A percentile compares a stretch with the other conserved stretches of the same genome.
Evolutionary conservation across 495 filamentous ascomycete genomes (phyloP).

Genomic region (Xylaria scruposa): DNA sequence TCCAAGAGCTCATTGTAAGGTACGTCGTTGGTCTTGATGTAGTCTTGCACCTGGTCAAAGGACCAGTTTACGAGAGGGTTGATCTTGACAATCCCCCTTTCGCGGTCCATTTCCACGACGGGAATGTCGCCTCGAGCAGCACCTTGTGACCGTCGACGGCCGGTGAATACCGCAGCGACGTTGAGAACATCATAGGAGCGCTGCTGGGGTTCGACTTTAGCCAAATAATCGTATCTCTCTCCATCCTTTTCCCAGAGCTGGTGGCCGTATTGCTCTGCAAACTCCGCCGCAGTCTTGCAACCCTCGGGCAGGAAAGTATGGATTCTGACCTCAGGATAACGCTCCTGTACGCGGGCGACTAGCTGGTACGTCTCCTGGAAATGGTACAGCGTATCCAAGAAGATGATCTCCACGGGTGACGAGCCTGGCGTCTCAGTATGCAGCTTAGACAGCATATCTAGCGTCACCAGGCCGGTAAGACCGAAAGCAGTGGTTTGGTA

Average conservation of each 20-base stretch:
- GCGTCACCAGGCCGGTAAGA: slow-evolving; percentile 84
- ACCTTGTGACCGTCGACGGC: slow-evolving; percentile 85
- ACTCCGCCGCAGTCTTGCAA: slow-evolving; percentile 69
- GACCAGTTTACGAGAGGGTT: slow-evolving; percentile 94
- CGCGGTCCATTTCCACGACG: slow-evolving; percentile 88
- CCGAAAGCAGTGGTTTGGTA: slow-evolving; percentile 96
- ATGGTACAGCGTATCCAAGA: slow-evolving; percentile 94
- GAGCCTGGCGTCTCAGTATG: slow-evolving; percentile 68
- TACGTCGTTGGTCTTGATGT: slow-evolving; percentile 80
- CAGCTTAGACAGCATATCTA: slow-evolving; percentile 91
- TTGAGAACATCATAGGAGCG: slow-evolving; percentile 85
- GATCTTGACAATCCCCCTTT: slow-evolving; percentile 84
- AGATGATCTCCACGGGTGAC: slow-evolving; percentile 78
- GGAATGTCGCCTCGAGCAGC: slow-evolving; percentile 85
- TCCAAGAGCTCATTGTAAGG: slow-evolving; percentile 91
- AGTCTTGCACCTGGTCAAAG: slow-evolving; percentile 84
- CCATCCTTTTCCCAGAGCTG: slow-evolving; percentile 85
- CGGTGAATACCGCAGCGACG: slow-evolving; percentile 88
- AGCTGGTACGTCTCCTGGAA: slow-evolving; percentile 85
- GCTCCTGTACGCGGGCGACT: slow-evolving; percentile 72
- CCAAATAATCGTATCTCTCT: slow-evolving; percentile 89
- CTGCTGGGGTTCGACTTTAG: slow-evolving; percentile 94
- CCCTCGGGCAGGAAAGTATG: slow-evolving; percentile 87
- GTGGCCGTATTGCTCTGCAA: slow-evolving; percentile 77
- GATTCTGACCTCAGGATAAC: slow-evolving; percentile 76